Percentiles rank a stretch among this genome's conserved stretches.
phyloP scores from a whole-genome alignment of 352 stramenopile species.

The Pseudoperonospora humuli region DNA sequence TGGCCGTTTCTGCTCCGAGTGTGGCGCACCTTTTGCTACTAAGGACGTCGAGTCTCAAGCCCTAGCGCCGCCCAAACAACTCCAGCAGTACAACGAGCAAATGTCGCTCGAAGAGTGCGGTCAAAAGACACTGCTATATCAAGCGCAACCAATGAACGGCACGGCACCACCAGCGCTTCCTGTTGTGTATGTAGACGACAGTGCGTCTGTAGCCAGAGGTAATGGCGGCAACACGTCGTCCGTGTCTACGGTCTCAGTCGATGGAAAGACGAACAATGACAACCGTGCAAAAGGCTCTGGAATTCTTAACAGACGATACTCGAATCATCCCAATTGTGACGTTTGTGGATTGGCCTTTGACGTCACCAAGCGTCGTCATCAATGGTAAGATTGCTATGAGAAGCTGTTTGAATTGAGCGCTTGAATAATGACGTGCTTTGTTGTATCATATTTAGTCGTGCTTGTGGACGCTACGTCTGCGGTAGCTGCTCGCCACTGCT shows the following conservation, averaged over 20 bases:
- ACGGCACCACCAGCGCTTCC: slow-evolving; percentile 14
- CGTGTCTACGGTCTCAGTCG: slow-evolving; percentile 6
- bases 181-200: slow-evolving; percentile 23
- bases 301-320: slow-evolving; percentile 39
- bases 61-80: background rate
- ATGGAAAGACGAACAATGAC: slow-evolving; percentile 1
- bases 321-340: slow-evolving; percentile 59
- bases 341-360: slow-evolving; percentile 55
- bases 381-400: slow-evolving; percentile 31
- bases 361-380: slow-evolving; percentile 49
- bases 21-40: slow-evolving; percentile 17
- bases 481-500: slow-evolving; percentile 47
- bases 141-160: background rate
- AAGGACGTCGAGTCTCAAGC: background rate
- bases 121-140: slow-evolving; percentile 26
- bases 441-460: slow-evolving; percentile 20
- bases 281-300: slow-evolving; percentile 12
- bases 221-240: slow-evolving; percentile 12
- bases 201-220: slow-evolving; percentile 1
- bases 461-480: slow-evolving; percentile 47
- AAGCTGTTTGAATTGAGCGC: no score
- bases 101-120: slow-evolving; percentile 20
- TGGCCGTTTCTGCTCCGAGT: slow-evolving; percentile 31
- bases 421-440: slow-evolving; percentile 4
- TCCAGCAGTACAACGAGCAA: slow-evolving; percentile 13